Evolutionary conservation across 2,329 filamentous ascomycete genomes (phyloP), one percentile per base, ranked within the genome.

Genomic region (Chaetomiaceae sp.): DNA sequence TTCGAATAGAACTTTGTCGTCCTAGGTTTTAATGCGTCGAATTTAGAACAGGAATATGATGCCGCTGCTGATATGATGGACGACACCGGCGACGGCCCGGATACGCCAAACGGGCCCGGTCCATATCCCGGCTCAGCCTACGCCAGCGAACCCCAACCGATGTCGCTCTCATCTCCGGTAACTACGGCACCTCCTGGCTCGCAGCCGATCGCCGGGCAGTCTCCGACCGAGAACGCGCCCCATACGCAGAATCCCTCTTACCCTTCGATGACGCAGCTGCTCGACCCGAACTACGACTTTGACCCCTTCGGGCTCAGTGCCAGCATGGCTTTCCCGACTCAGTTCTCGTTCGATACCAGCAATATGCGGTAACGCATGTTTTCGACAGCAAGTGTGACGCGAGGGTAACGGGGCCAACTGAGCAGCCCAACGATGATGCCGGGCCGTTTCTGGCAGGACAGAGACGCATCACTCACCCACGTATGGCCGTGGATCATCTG

Each of bases 21-120:
- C 78, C 79, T 83, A 84, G 78, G 75, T 79, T 56, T 86, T 76
- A 88, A 81, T 78, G 69, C 73, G 71, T 83, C 73, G 14, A 75
- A 66, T 79, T 77, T 76, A 96, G 92, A 97, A 76, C 91, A 95
- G 80, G 92, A 97, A 77, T 97, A 96, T 74, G 91, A 96, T 70
- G 87, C 89, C 51, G 88, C 90, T 73, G 83, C 82, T 69, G 90
- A 92, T 65, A 88, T 95, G 79, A 84, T 95, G 70, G 91, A 96
- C 65, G 89, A 95, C 57, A 75, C 84, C 61, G 85, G 88, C 55
- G 63, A 81, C 84, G 56, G 60, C 12, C 63, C 68, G 60, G 85
- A 90, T 57, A 83, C 84, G 11, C 80, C 86, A 3, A 73, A 69
- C 51, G 84, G 83, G 38, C 80, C 84, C 40, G 83, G 82, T 14